A percentile compares a stretch with the other conserved stretches of the same genome.
phyloP scores from a whole-genome alignment of 164 flowering plant genomes.

The Stephania yunnanensis region DNA sequence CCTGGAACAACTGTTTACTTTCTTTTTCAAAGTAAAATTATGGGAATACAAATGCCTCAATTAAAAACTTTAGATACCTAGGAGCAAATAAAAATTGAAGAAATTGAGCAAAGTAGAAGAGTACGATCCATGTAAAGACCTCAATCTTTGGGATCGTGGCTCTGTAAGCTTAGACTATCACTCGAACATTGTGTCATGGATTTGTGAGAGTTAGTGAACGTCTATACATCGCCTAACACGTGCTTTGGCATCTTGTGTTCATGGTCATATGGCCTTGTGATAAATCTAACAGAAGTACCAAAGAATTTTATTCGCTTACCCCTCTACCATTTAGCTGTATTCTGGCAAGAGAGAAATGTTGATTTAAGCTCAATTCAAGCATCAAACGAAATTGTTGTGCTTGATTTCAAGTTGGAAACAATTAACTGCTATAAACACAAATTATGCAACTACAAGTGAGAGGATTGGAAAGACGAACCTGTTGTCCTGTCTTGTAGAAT shows the following conservation, averaged over 20 bases:
- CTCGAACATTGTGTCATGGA: not conserved
- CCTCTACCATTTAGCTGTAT: not conserved
- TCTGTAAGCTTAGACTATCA: not conserved
- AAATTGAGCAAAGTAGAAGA: too few species aligned
- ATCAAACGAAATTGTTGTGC: not conserved
- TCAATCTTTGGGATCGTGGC: too few species aligned
- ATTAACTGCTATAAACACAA: not conserved
- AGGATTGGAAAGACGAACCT: not conserved
- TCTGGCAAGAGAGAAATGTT: too few species aligned
- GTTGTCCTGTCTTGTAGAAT: not conserved
- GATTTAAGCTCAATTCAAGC: not conserved
- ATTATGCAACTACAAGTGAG: not conserved
- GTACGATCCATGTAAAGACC: too few species aligned
- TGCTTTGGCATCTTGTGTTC: too few species aligned
- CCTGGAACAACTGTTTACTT: not conserved
- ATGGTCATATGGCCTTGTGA: too few species aligned
- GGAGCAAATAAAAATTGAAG: too few species aligned
- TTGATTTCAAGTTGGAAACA: not conserved
- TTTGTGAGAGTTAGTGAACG: not conserved
- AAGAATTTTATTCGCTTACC: not conserved
- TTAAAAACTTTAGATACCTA: too few species aligned
- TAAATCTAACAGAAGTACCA: not conserved
- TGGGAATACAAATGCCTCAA: too few species aligned
- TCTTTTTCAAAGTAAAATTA: too few species aligned
- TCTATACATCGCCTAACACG: too few species aligned